phyloP scores from a whole-genome alignment of 208 protist species.

The Angomonas deanei region DNA sequence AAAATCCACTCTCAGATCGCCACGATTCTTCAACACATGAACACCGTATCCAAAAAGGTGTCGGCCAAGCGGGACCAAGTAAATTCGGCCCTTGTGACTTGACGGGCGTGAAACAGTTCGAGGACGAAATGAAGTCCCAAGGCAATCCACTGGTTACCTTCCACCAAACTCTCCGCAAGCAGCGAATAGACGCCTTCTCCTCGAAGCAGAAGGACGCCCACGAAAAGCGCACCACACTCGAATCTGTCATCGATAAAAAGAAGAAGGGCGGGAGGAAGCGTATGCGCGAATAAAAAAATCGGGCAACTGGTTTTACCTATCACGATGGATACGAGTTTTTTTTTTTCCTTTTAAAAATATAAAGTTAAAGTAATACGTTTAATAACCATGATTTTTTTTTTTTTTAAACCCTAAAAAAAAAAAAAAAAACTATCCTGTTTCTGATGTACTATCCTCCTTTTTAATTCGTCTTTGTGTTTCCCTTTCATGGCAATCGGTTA shows the following conservation, averaged over 20 bases:
- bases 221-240: conserved; percentile 69
- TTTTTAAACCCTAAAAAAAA: too few relatives aligned
- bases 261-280: conserved; percentile 12
- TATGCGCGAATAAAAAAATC: not conserved
- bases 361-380: not conserved
- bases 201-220: conserved; percentile 49
- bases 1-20: conserved; percentile 73
- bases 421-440: too few relatives aligned
- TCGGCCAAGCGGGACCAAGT: conserved; percentile 63
- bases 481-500: not conserved
- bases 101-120: conserved; percentile 69
- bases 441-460: not conserved
- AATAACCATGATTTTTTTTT: not conserved
- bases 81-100: conserved; percentile 79
- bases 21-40: conserved; percentile 72
- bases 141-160: conserved; percentile 56
- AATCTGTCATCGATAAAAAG: conserved; percentile 40
- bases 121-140: conserved; percentile 56
- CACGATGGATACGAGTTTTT: too few relatives aligned
- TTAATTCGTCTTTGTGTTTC: conserved; percentile 1
- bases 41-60: conserved; percentile 59
- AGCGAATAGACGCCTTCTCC: conserved; percentile 67
- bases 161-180: conserved; percentile 66
- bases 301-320: too few relatives aligned
- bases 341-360: too few relatives aligned